Percentiles rank a stretch among this genome's conserved stretches.
Conservation (phyloP, 1,284 basidiomycete species). For the Polyporus tsugae region DNA sequence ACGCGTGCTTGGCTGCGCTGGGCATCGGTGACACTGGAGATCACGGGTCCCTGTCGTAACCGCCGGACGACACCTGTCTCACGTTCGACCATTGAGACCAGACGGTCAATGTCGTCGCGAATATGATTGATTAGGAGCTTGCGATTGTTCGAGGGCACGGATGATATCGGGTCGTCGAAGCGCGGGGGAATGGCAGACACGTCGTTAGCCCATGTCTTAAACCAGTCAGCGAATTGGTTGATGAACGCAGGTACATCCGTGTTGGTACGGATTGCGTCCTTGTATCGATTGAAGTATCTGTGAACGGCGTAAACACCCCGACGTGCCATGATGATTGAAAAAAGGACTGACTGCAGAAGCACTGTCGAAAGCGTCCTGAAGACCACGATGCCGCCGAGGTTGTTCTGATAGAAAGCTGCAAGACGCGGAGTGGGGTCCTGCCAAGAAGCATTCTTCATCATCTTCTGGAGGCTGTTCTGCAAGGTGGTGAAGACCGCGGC, state of each 20-base stretch:
- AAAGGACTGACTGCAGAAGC: slow-evolving; percentile 55
- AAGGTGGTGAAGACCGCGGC: slow-evolving; percentile 43
- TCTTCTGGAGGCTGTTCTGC: slow-evolving; percentile 49
- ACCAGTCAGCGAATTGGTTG: slow-evolving; percentile 52
- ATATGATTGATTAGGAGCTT: slow-evolving; percentile 51
- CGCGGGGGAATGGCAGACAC: slow-evolving; percentile 47
- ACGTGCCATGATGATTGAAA: neutral
- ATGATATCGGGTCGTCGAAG: slow-evolving; percentile 47
- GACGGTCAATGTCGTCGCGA: slow-evolving; percentile 50
- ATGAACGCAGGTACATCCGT: slow-evolving; percentile 53
- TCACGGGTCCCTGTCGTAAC: slow-evolving; percentile 42
- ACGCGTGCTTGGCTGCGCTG: slow-evolving; percentile 33
- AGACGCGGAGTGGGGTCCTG: slow-evolving; percentile 45
- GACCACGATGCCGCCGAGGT: slow-evolving; percentile 37
- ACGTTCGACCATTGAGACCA: slow-evolving; percentile 58
- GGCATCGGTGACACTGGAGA: slow-evolving; percentile 37
- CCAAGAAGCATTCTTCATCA: slow-evolving; percentile 46
- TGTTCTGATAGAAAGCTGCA: slow-evolving; percentile 42
- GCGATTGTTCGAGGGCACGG: slow-evolving; percentile 37
- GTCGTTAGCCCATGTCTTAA: slow-evolving; percentile 54
- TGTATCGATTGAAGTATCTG: slow-evolving; percentile 70
- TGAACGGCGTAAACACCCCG: neutral
- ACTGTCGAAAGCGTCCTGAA: slow-evolving; percentile 58
- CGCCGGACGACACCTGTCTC: slow-evolving; percentile 42
- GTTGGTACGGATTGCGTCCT: slow-evolving; percentile 55